These are phyloP conservation scores for Psilocybe tampanensis DNA, from an alignment of 768 basidiomycete genomes.

Conservation along the genomic window DNA sequence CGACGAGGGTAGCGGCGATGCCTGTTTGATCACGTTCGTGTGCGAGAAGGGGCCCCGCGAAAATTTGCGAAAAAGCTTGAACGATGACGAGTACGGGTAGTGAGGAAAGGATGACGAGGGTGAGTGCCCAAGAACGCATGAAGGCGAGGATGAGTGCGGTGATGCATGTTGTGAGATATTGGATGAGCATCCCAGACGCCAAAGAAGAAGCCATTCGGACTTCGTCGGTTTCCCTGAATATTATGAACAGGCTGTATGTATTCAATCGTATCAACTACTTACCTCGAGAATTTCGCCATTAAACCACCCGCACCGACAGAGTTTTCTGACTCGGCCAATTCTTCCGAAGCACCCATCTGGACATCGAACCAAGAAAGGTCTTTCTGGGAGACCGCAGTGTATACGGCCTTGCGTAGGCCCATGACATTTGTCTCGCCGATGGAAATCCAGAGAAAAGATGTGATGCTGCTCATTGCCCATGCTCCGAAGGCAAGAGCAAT, in stretches of 20 bases:
- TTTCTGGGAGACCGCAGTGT: constrained; percentile 63
- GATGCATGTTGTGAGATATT: constrained; percentile 79
- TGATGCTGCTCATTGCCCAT: constrained; percentile 72
- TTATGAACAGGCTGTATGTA: not conserved
- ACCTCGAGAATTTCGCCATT: constrained; percentile 93
- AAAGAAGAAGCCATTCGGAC: constrained; percentile 85
- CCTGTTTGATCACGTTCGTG: constrained; percentile 69
- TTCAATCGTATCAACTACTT: constrained; percentile 9
- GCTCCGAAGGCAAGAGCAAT: constrained; percentile 66
- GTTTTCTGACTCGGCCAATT: constrained; percentile 35
- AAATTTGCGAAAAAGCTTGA: constrained; percentile 71
- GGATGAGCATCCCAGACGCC: constrained; percentile 75
- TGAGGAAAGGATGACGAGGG: constrained; percentile 89
- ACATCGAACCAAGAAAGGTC: constrained; percentile 94
- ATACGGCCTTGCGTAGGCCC: constrained; percentile 68
- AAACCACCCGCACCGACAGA: constrained; percentile 84
- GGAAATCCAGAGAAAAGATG: constrained; percentile 84
- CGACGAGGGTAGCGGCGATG: constrained; percentile 75
- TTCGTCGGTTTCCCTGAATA: constrained; percentile 87
- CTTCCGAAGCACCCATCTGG: constrained; percentile 61
- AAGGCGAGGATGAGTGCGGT: constrained; percentile 85
- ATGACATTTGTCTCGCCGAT: constrained; percentile 82
- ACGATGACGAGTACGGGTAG: constrained; percentile 82
- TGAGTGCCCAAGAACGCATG: constrained; percentile 75
- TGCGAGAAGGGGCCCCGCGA: constrained; percentile 68